Base-by-base conservation (phyloP, 495 filamentous ascomycete genomes). In the Parmelia sp. region DNA sequence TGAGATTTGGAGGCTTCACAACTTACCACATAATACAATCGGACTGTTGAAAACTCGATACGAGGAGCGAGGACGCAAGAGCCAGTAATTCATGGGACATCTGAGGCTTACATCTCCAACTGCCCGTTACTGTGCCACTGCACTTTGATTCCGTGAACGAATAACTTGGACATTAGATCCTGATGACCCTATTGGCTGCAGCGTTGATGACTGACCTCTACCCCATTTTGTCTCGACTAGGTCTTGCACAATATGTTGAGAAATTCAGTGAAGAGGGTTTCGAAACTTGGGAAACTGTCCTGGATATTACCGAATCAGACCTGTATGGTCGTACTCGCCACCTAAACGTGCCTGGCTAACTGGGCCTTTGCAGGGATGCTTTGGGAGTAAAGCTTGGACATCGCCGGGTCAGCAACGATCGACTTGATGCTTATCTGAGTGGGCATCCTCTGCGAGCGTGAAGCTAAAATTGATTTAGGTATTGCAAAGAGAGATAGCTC, bases 261-360 rank as follows among this genome's bases (percentile, higher is more conserved):
- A 72, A 70, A 62, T 89, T 92, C 68, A 70, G 87, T n/a, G 83
- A 86, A 15, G 89, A 92, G 72, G 89, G 89, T n/a, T 92, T 92
- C 69, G 89, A 92, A 73, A 85, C 84, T 44, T 92, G 89, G 89
- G 87, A 91, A 39, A 89, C 86, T 8, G 82, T 92, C 49, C 75
- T 90, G 57, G 89, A 91, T 63, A 90, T 92, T 55, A 90, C 87
- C 51, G 89, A 92, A 74, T 88, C 89, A 58, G 89, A 92, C 74
- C 78, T 92, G 88, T 90, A 66, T 12, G 57, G 37, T 35, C 59
- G 31, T 29, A 19, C 56, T 40, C 56, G 59, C 36, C 33, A 57
- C 27, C 23, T 39, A 11, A 25, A 29, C 17, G 10, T 53, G 31
- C 45, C 19, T 8, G 21, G 59, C 60, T 68, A 64, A 55, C 8